A percentile compares a stretch with the other conserved stretches of the same genome.
Evolutionary conservation across 2,329 filamentous ascomycete genomes (phyloP).

Genomic region (Exophiala aquamarina): DNA sequence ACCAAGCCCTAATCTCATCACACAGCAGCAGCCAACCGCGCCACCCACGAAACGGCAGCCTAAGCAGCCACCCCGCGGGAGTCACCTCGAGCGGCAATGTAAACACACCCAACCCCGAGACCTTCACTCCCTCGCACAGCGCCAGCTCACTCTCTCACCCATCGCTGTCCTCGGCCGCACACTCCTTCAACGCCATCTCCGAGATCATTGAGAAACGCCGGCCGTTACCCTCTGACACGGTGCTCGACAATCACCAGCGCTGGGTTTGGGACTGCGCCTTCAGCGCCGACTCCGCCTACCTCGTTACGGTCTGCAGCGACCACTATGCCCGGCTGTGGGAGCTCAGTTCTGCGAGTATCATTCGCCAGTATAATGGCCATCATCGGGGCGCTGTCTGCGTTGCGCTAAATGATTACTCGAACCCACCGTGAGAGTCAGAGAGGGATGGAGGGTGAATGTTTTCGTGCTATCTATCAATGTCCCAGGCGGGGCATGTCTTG

Average conservation of each 20-base stretch:
- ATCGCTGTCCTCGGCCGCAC: slow-evolving; percentile 13
- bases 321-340: slow-evolving; percentile 94
- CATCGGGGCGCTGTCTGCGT: slow-evolving; percentile 91
- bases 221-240: slow-evolving; percentile 76
- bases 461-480: no score
- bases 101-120: slow-evolving; percentile 1
- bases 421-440: slow-evolving; percentile 20
- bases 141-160: slow-evolving; percentile 7
- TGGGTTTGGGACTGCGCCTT: slow-evolving; percentile 99
- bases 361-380: slow-evolving; percentile 92
- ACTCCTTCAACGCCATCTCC: slow-evolving; percentile 14
- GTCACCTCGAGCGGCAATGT: slow-evolving; percentile 4
- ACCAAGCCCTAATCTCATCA: not conserved
- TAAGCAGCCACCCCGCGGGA: not conserved
- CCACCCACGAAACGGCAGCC: slow-evolving; percentile 2
- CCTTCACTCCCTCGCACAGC: not conserved
- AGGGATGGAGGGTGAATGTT: not conserved
- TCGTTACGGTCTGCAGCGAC: slow-evolving; percentile 90
- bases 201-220: slow-evolving; percentile 25
- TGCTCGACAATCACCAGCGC: slow-evolving; percentile 83
- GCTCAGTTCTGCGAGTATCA: slow-evolving; percentile 79
- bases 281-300: slow-evolving; percentile 86
- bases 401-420: slow-evolving; percentile 78
- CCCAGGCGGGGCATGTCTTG: no score
- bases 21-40: not conserved